Evolutionary conservation across 2,329 filamentous ascomycete genomes (phyloP).

Genomic region (Neofusicoccum parvum): DNA sequence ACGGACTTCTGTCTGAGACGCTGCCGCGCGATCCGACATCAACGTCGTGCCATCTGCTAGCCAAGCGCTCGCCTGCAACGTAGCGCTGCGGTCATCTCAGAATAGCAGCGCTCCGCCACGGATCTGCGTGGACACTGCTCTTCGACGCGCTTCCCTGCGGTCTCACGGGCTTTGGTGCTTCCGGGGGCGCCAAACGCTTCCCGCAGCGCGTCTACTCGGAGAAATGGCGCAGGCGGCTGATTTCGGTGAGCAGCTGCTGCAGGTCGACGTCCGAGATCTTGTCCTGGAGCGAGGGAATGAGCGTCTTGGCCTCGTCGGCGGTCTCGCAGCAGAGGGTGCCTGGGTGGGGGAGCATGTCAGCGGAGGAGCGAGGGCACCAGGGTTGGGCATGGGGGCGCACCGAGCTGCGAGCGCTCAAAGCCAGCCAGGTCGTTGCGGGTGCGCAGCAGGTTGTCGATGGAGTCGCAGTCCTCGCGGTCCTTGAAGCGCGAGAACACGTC

Average conservation of each 20-base stretch:
- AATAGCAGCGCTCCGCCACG: constrained; percentile 10
- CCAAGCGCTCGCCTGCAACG: neutral
- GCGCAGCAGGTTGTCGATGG: constrained; percentile 85
- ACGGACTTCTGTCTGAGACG: neutral
- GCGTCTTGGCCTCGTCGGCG: constrained; percentile 92
- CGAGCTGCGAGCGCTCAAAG: constrained; percentile 91
- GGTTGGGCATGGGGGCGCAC: constrained; percentile 50
- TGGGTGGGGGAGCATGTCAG: constrained; percentile 40
- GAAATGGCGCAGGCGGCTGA: constrained; percentile 71
- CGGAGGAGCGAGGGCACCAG: neutral
- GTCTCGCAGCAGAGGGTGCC: constrained; percentile 90
- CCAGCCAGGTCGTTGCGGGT: constrained; percentile 79
- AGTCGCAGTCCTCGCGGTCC: constrained; percentile 89
- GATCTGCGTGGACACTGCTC: neutral
- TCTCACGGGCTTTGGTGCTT: neutral
- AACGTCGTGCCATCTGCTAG: constrained; percentile 4
- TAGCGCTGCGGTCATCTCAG: constrained; percentile 6
- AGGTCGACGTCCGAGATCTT: constrained; percentile 91
- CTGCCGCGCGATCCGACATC: constrained; percentile 3
- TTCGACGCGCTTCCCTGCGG: neutral
- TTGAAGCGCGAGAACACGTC: constrained; percentile 96
- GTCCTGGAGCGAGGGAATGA: constrained; percentile 84
- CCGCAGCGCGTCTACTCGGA: neutral
- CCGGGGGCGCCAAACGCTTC: neutral
- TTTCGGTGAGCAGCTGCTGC: constrained; percentile 84